phyloP scores from a whole-genome alignment of 768 basidiomycete species.

The Erythrobasidium yunnanense region DNA sequence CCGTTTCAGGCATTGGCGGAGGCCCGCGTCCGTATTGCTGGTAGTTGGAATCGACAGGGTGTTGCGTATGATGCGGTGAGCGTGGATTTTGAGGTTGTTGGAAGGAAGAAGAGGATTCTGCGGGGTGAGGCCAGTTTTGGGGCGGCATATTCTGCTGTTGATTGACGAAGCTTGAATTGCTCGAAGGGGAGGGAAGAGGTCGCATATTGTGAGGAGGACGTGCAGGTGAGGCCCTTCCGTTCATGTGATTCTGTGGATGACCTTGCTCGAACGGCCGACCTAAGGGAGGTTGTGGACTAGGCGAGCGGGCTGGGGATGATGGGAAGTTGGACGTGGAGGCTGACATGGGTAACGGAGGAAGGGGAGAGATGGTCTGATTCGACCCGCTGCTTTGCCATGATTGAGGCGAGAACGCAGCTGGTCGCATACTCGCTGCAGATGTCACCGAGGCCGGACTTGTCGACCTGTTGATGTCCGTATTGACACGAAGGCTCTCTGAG shows the following conservation, averaged over 20 bases:
- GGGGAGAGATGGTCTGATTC: background rate
- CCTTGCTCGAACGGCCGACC: background rate
- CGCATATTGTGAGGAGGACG: no score
- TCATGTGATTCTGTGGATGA: background rate
- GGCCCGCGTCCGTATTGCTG: no score
- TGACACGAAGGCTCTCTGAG: slow-evolving; percentile 27
- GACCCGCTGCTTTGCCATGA: slow-evolving; percentile 1
- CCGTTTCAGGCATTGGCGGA: no score
- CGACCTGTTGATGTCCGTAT: slow-evolving; percentile 11
- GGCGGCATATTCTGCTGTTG: no score
- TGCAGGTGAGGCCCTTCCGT: background rate
- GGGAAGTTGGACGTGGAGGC: slow-evolving; percentile 25
- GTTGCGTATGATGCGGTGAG: background rate
- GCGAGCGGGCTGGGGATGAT: background rate
- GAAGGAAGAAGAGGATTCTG: background rate
- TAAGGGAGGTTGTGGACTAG: background rate
- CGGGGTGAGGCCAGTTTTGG: no score
- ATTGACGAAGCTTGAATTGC: no score
- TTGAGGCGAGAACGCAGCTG: background rate
- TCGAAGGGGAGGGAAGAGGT: no score
- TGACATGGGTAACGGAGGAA: slow-evolving; percentile 12
- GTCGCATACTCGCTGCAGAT: background rate
- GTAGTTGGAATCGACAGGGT: no score
- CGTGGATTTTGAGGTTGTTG: slow-evolving; percentile 2
- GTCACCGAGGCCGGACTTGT: background rate